These are phyloP conservation scores for Podospora pseudoanserina DNA, from an alignment of 495 filamentous ascomycete species.

Conservation along the genomic window DNA sequence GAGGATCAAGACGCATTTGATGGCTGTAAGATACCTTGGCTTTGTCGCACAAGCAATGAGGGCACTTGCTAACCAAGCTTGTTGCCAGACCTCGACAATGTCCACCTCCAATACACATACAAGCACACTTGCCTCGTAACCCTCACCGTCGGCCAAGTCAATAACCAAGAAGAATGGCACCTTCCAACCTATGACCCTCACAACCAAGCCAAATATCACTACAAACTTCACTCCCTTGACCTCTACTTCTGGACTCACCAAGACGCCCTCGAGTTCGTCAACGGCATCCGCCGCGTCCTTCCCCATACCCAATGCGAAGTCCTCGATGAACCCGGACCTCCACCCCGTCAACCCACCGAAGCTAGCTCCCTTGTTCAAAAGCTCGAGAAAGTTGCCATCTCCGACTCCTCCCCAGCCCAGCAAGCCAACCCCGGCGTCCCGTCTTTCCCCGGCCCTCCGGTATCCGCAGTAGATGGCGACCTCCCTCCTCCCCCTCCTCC, in stretches of 20 bases:
- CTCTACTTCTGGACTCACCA: slow-evolving; percentile 84
- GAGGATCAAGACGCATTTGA: slow-evolving; percentile 87
- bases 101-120: slow-evolving; percentile 67
- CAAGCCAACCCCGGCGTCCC: slow-evolving; percentile 42
- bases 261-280: slow-evolving; percentile 71
- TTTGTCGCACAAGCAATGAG: background rate
- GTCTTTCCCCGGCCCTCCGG: slow-evolving; percentile 40
- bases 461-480: slow-evolving; percentile 32
- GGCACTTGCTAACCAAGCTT: slow-evolving; percentile 1
- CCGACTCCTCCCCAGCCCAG: slow-evolving; percentile 37
- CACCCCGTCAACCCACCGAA: slow-evolving; percentile 42
- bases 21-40: slow-evolving; percentile 57
- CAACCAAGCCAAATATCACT: slow-evolving; percentile 66
- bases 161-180: slow-evolving; percentile 65
- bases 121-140: slow-evolving; percentile 75
- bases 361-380: slow-evolving; percentile 80
- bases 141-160: slow-evolving; percentile 62
- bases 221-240: slow-evolving; percentile 77
- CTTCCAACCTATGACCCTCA: slow-evolving; percentile 66
- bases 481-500: slow-evolving; percentile 33
- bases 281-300: slow-evolving; percentile 58
- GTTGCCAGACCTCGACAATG: slow-evolving; percentile 56
- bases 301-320: slow-evolving; percentile 58
- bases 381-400: slow-evolving; percentile 75
- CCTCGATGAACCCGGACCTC: slow-evolving; percentile 51